Conservation (phyloP, 306 rosid species). For the Vachellia collinsii region DNA sequence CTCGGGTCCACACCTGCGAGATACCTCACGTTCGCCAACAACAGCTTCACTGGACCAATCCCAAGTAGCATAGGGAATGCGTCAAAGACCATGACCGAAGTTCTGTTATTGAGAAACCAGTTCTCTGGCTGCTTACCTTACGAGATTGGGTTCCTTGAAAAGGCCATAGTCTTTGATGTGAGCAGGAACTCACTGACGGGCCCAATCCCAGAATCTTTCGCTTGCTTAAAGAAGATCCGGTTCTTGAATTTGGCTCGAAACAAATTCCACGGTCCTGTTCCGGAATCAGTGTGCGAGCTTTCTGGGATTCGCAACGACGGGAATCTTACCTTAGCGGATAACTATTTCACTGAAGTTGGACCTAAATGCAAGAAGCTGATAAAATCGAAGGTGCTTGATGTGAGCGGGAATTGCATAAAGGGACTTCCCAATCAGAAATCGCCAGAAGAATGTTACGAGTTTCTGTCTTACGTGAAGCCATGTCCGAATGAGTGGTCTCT, state of each 20-base stretch:
- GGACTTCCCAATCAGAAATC: conserved; percentile 54
- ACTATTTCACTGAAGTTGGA: conserved; percentile 65
- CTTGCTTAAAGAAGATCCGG: conserved; percentile 47
- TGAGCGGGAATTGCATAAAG: conserved; percentile 56
- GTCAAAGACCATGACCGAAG: conserved; percentile 47
- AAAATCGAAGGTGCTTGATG: conserved; percentile 42
- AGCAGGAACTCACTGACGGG: conserved; percentile 52
- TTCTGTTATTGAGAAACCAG: conserved; percentile 59
- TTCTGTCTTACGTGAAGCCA: conserved; percentile 21
- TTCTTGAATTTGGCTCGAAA: conserved; percentile 48
- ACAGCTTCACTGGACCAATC: conserved; percentile 57
- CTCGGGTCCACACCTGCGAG: conserved; percentile 56
- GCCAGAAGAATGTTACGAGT: conserved; percentile 8
- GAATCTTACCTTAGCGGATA: conserved; percentile 45
- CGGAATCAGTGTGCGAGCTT: conserved; percentile 60
- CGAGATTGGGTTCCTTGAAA: conserved; percentile 55
- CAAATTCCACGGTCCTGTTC: conserved; percentile 53
- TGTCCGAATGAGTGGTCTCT: conserved; percentile 40
- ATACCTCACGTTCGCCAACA: conserved; percentile 71
- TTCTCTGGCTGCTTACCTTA: conserved; percentile 61
- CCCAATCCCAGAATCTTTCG: conserved; percentile 68
- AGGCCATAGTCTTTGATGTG: conserved; percentile 55
- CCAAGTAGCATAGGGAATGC: conserved; percentile 59
- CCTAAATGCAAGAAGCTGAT: conserved; percentile 59
- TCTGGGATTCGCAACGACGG: conserved; percentile 33